Evolutionary conservation across 2,329 filamentous ascomycete species (phyloP), one percentile per base, ranked within the genome.

Genomic region (Eutypella sp.): DNA sequence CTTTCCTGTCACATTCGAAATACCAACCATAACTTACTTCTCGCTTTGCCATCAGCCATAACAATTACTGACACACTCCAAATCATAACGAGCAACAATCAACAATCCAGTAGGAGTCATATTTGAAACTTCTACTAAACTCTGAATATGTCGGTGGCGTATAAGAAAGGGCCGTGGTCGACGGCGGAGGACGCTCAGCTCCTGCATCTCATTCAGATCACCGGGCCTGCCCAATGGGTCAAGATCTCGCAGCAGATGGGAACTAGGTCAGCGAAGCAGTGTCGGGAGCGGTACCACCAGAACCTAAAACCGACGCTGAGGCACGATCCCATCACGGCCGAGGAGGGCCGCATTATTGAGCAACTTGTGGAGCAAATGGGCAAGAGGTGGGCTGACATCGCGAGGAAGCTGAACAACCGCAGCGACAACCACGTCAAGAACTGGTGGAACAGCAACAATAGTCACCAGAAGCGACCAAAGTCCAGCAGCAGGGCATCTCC

Each of bases 381-480:
- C 51, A 92, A 90, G 72, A 82, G 87, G 46, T 96, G 91, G 91
- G 91, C 91, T 2, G 89, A 96, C 63, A 96, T 96, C 61, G 89
- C 91, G 38, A 79, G 91, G 54, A 76, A 82, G 39, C 76, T 96
- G 18, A 78, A 85, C 45, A 89, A 89, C 53, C 85, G 91, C 60
- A 95, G 90, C 66, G 91, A 96, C 72, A 96, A 96, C 61, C 87
- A 89, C 23, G 89, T 96, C 52, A 96, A 96, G 79, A 96, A 96
- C 67, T 96, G 90, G 89, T 96, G 88, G 88, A 96, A 96, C 63
- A 90, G 91, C 41, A 88, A 85, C 63, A 87, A 91, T 77, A 96
- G 96, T 70, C 82, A 90, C 59, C 78, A 85, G 59, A 77, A 74
- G 60, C 72, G 82, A 54, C 20, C 20, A 23, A 65, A 73, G 43